Percentiles rank a stretch among this genome's conserved stretches.
phyloP scores from a whole-genome alignment of 345 rosid genomes.

The Gynandropsis gynandra region DNA sequence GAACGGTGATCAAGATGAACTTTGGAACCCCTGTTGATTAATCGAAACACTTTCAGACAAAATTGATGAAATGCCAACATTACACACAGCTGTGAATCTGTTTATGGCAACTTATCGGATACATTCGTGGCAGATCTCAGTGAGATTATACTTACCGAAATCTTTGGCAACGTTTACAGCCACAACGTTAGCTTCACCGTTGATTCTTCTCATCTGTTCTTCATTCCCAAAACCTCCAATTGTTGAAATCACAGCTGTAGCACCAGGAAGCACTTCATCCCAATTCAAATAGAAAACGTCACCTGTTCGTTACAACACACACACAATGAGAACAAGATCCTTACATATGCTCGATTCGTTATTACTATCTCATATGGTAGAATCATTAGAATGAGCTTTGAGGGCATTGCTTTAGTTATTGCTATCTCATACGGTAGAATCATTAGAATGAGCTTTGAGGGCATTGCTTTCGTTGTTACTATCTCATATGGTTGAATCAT shows the following conservation, averaged over 20 bases:
- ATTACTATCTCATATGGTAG: not conserved
- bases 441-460: too few species aligned
- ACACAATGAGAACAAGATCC: not conserved
- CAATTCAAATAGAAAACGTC: conserved; percentile 88
- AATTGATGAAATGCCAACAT: conserved; percentile 5
- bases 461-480: too few species aligned
- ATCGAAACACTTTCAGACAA: not conserved
- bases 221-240: conserved; percentile 88
- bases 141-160: conserved; percentile 63
- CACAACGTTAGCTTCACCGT: conserved; percentile 75
- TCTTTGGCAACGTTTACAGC: conserved; percentile 82
- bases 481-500: too few species aligned
- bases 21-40: conserved; percentile 58
- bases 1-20: conserved; percentile 76
- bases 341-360: not conserved
- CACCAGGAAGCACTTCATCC: conserved; percentile 92
- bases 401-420: too few species aligned
- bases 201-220: conserved; percentile 86
- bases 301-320: conserved; percentile 40
- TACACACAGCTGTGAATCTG: not conserved
- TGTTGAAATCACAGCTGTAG: conserved; percentile 86
- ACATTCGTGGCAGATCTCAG: too few species aligned
- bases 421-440: too few species aligned
- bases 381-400: too few species aligned
- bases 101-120: not conserved